These are phyloP conservation scores for Colletotrichum brevisporum DNA, from an alignment of 2,329 filamentous ascomycete species.

Conservation along the genomic window DNA sequence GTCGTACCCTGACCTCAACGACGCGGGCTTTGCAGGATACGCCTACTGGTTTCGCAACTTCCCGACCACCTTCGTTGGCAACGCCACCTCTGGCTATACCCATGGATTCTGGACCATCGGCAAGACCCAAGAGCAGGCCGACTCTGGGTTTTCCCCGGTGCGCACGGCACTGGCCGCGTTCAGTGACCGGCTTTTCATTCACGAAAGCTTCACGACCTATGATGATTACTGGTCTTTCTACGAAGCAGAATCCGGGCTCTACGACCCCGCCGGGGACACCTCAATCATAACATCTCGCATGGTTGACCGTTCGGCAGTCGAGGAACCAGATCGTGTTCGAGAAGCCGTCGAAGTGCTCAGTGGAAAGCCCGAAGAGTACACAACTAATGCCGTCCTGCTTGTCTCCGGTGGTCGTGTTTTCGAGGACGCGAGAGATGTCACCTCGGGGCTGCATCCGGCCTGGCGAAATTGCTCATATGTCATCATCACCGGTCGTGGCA, in stretches of 20 bases:
- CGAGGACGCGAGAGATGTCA: slow-evolving; percentile 44
- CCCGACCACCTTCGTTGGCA: slow-evolving; percentile 43
- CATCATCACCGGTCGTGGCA: slow-evolving; percentile 40
- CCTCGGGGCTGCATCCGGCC: slow-evolving; percentile 45
- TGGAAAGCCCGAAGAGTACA: no score
- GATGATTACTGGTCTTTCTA: no score
- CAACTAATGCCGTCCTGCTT: no score
- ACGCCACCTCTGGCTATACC: slow-evolving; percentile 46
- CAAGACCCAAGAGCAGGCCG: slow-evolving; percentile 44
- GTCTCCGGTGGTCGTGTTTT: slow-evolving; percentile 32
- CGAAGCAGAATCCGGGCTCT: no score
- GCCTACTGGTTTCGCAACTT: slow-evolving; percentile 47
- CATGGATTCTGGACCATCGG: slow-evolving; percentile 49
- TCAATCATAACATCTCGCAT: no score
- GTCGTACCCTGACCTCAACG: slow-evolving; percentile 48
- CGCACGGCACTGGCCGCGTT: neutral
- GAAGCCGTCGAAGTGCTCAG: no score
- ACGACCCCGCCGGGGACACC: no score
- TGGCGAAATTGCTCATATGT: slow-evolving; percentile 26
- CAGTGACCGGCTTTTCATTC: no score
- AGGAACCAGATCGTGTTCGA: no score
- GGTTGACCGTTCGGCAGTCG: no score
- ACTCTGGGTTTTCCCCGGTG: slow-evolving; percentile 42
- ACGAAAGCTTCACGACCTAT: no score
- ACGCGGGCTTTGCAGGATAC: slow-evolving; percentile 49